Base-by-base conservation (phyloP, 495 filamentous ascomycete species). In the Extremus antarcticus region DNA sequence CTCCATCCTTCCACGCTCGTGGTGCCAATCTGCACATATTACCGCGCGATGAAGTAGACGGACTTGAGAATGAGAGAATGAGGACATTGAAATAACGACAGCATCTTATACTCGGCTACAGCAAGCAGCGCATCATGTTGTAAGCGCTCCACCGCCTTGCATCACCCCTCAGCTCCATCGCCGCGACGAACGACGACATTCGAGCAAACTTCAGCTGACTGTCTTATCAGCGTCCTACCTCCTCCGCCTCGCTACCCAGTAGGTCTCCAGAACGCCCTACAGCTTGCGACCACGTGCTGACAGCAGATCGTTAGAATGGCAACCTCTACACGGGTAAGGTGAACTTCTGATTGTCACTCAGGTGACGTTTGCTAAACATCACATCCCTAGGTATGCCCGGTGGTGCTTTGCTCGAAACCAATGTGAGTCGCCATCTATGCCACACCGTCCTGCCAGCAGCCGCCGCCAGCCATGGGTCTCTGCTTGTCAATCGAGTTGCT, bases 351-450 rank as follows among this genome's bases (percentile, higher is more conserved):
- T 7, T 35, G 13, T 13, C 13, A 35, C 29, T 35, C 29, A 13
- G 13, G 7, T 35, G 29, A 35, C 7, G 29, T 35, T 45, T 21
- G 41, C 41, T 45, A 45, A 21, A 3, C 20, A 45, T 17, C 84
- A 83, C 43, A 75, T 84, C 87, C 69, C 83, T 80, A 72, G 77
- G 77, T 55, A 76, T 81, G 63, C 75, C 72, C 75, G 50, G 73
- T 77, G 38, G 58, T 16, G 84, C 85, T 11, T 79, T 91, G 59
- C 81, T 92, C 61, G 92, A 98, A 74, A 95, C 90, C 49, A 94
- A 89, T 70, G 29, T 35, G 13, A 35, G 29, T 13, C 4, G 7
- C 4, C 29, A 35, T 35, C 4, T 13, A 4, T 7, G 29, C 13
- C 29, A 35, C 7, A 4, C 29, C 29, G 4, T 35, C 13, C 29